Evolutionary conservation across 768 basidiomycete genomes (phyloP), one percentile per base, ranked within the genome.

Genomic region (Naganishia randhawae): DNA sequence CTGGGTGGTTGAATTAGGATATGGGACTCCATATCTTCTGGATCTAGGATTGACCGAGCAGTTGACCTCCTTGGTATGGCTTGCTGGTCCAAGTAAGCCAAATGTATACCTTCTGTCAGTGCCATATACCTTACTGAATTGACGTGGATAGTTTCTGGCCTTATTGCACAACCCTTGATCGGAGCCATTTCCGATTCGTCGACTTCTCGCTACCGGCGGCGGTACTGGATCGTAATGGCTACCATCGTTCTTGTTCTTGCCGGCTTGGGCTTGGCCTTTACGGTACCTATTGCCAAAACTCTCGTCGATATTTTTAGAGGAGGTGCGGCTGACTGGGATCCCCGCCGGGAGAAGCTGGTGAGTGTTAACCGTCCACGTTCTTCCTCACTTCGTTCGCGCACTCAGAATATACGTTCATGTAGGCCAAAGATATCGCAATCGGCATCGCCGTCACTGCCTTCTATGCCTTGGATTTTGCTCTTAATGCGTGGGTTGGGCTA

Each of bases 181-280:
- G 96, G 95, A 71, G 94, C 96, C 14, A 86, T 99, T 76, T 98
- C 95, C 19, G 96, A 99, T 80, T 88, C 91, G 50, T 96, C 94
- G 4, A 84, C 85, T 4, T 96, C 93, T 13, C 71, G 75, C n/a
- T 97, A 90, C 78, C 86, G 95, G 52, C 85, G 96, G 61, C 85
- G 96, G 68, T 91, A 89, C 78, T 99, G 92, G 93, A 87, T 99
- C 71, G 82, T 88, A n/a, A 81, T 87, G n/a, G 92, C 94, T 16
- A 94, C 94, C 2, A 78, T 84, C 14, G 87, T 91, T 13, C 85
- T 98, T 55, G 85, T 89, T 17, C 35, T 90, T 31, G 89, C 91
- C 27, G 92, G 89, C 0, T 75, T 92, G 50, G 84, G 84, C 0
- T 84, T 97, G 65, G 93, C 92, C 6, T 97, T 89, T 77, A 95